phyloP scores from a whole-genome alignment of 352 stramenopile species.

The Phytopythium montanum region DNA sequence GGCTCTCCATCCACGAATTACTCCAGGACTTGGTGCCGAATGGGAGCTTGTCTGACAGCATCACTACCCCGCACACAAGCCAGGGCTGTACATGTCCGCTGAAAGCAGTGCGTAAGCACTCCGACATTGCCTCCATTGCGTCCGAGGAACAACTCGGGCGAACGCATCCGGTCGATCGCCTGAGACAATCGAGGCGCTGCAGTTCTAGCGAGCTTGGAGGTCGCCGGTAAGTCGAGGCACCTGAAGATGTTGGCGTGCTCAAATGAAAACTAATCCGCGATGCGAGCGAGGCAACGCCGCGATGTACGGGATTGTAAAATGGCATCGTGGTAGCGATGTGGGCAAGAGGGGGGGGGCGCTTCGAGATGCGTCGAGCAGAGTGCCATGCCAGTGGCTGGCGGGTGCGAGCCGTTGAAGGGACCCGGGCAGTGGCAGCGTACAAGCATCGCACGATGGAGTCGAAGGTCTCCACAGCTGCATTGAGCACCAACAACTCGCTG shows the following conservation, averaged over 20 bases:
- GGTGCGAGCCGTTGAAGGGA: slow-evolving; percentile 11
- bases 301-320: not conserved
- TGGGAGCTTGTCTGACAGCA: not conserved
- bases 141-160: not conserved
- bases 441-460: not conserved
- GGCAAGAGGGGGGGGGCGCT: not conserved
- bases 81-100: not conserved
- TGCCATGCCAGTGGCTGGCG: not conserved
- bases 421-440: slow-evolving; percentile 13
- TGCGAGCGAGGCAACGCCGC: not conserved
- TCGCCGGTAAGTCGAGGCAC: not conserved
- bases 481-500: not conserved
- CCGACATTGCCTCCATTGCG: not conserved
- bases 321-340: not conserved
- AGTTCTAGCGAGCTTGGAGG: not conserved
- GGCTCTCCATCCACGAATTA: not conserved
- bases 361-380: not conserved
- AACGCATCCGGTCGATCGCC: not conserved
- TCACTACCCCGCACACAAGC: not conserved
- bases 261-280: not conserved
- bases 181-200: not conserved
- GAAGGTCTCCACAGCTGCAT: not conserved
- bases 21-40: not conserved
- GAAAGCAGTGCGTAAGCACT: not conserved
- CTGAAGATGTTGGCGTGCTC: not conserved